phyloP scores from a whole-genome alignment of 108 stramenopile species.

The Pseudonitzschia multiseries region DNA sequence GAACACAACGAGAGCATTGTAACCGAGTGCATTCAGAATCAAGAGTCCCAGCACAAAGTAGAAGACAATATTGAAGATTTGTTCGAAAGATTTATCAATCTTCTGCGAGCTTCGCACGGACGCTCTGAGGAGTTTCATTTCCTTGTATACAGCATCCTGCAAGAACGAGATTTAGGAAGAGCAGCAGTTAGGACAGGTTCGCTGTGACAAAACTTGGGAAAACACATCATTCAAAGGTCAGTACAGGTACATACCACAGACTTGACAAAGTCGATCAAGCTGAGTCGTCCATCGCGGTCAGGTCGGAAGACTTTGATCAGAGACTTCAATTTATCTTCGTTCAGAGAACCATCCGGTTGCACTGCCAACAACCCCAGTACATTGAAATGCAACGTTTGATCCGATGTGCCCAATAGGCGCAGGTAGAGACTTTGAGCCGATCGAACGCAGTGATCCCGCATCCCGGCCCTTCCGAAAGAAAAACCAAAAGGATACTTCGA shows the following conservation, averaged over 20 bases:
- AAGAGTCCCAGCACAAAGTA: constrained; percentile 43
- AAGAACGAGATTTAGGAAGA: constrained; percentile 11
- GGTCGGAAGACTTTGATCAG: constrained; percentile 66
- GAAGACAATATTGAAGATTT: constrained; percentile 55
- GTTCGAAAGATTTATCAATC: constrained; percentile 64
- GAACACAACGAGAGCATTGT: constrained; percentile 17
- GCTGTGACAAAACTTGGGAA: no score
- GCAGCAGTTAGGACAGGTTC: not conserved
- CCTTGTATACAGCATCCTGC: constrained; percentile 63
- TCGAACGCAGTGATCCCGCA: constrained; percentile 56
- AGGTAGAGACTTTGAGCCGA: constrained; percentile 59
- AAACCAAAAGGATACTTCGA: constrained; percentile 51
- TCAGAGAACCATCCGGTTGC: constrained; percentile 40
- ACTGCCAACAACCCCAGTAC: constrained; percentile 46
- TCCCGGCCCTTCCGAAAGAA: constrained; percentile 59
- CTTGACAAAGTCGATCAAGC: constrained; percentile 66
- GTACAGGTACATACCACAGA: constrained; percentile 19
- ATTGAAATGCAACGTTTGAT: constrained; percentile 45
- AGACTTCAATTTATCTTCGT: constrained; percentile 40
- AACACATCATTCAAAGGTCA: not conserved
- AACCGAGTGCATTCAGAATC: constrained; percentile 31
- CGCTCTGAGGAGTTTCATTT: constrained; percentile 60
- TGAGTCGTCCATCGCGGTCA: constrained; percentile 52
- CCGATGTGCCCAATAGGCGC: constrained; percentile 19
- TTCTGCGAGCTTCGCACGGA: constrained; percentile 61